A percentile compares a stretch with the other conserved stretches of the same genome.
Evolutionary conservation across 352 stramenopile genomes (phyloP).

Genomic region (Globisporangium megalacanthum): DNA sequence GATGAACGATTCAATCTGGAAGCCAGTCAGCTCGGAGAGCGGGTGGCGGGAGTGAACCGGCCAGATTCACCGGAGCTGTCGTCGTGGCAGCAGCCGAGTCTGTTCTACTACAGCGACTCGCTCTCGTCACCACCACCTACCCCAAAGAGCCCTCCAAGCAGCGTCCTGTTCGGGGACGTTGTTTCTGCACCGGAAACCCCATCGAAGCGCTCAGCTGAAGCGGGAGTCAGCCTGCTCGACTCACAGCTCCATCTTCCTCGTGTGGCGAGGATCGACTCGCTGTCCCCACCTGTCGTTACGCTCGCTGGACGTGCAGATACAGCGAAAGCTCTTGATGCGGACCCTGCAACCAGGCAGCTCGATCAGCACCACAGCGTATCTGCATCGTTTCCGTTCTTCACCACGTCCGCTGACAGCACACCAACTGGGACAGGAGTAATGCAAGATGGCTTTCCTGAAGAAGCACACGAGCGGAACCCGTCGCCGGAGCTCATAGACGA

Average conservation of each 20-base stretch:
- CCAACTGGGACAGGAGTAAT: not conserved
- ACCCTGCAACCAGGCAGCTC: not conserved
- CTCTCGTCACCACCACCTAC: not conserved
- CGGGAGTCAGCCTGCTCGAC: not conserved
- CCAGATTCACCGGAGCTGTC: not conserved
- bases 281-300: not conserved
- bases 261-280: not conserved
- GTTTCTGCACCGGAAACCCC: not conserved
- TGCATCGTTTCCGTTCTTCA: not conserved
- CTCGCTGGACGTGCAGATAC: not conserved
- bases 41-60: not conserved
- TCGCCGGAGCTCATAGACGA: not conserved
- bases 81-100: slow-evolving; percentile 9
- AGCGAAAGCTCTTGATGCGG: not conserved
- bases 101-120: slow-evolving; percentile 22
- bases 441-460: not conserved
- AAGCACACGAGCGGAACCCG: not conserved
- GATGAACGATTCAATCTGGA: not conserved
- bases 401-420: not conserved
- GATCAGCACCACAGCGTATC: not conserved
- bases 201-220: not conserved
- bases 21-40: not conserved
- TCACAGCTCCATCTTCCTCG: not conserved
- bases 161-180: not conserved
- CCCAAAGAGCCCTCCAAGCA: slow-evolving; percentile 2